Percentiles rank a stretch among this genome's conserved stretches.
These are phyloP conservation scores for Cladosporium sp. DNA, from an alignment of 2,329 filamentous ascomycete genomes.

Conservation along the genomic window DNA sequence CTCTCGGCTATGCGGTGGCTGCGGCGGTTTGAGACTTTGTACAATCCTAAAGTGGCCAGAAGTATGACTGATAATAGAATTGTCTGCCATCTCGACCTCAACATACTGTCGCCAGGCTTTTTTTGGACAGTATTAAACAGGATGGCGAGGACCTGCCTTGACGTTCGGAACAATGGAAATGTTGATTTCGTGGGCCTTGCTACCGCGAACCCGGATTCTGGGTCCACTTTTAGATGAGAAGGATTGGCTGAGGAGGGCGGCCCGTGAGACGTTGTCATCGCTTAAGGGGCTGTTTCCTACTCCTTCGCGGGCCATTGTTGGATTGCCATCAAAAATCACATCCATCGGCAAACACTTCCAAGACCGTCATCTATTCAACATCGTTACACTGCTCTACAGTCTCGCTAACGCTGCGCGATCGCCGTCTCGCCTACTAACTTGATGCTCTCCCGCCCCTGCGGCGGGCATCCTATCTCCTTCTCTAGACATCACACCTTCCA, in stretches of 20 bases:
- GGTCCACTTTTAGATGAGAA: neutral
- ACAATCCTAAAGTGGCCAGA: neutral
- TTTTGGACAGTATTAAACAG: neutral
- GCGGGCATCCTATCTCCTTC: slow-evolving; percentile 20
- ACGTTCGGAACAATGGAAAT: neutral
- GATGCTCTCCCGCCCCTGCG: slow-evolving; percentile 16
- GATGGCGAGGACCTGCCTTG: neutral
- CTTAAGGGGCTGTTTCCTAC: neutral
- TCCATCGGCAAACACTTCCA: neutral
- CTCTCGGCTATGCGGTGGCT: neutral
- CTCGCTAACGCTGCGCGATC: slow-evolving; percentile 33
- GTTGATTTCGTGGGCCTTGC: neutral
- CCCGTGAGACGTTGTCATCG: neutral
- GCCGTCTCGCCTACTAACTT: slow-evolving; percentile 26
- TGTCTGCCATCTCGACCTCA: neutral
- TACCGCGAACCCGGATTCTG: neutral
- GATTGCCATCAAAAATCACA: neutral
- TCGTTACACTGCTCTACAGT: slow-evolving; percentile 20
- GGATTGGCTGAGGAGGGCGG: neutral
- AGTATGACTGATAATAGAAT: neutral
- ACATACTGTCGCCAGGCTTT: neutral
- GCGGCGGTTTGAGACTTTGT: neutral
- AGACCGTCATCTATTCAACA: neutral
- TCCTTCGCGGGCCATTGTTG: neutral
- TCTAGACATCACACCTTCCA: slow-evolving; percentile 28